Evolutionary conservation across 2,329 filamentous ascomycete species (phyloP), one percentile per base, ranked within the genome.

Genomic region (Penicillium brasilianum): DNA sequence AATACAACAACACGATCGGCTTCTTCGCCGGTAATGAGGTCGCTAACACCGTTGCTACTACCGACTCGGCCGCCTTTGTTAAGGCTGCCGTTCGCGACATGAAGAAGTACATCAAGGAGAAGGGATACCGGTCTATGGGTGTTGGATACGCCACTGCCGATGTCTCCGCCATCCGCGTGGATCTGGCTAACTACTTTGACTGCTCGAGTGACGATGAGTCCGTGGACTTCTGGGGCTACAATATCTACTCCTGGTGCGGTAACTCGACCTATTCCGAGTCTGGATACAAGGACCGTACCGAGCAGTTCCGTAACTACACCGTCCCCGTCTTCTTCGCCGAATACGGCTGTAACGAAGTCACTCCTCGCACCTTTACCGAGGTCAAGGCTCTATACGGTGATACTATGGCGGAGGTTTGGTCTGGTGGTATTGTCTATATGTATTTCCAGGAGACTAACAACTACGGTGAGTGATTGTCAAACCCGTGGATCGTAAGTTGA

Each of bases 1-100:
- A 90, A 75, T 97, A 96, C 84, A 85, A 86, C 79, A 98, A 98
- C 81, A 88, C 90, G 50, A 87, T 98, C 64, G 94, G 93, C 71
- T 98, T 97, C 88, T 97, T 98, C 77, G 93, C 93, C 68, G 94
- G 94, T 75, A 97, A 98, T 81, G 94, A 97, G 81, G 93, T 97
- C 66, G 90, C 92, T 71, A 96, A 96, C 83, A 86, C 88, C 72
- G 83, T 83, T 68, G 91, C 88, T 83, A 97, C 96, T 85, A 97
- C 93, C 41, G 82, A 86, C 59, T 91, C 93, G 49, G 93, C 91
- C 61, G 92, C 93, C 69, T 97, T 90, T 76, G 94, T 97, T 80
- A 97, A 97, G 87, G 94, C 94, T 62, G 92, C 94, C 63, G 92
- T 97, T 64, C 92, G 94, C 73, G 94, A 98, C 79, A 92, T 87